phyloP scores from a whole-genome alignment of 1,139 yeast species.

The Taiozyma onychis region DNA sequence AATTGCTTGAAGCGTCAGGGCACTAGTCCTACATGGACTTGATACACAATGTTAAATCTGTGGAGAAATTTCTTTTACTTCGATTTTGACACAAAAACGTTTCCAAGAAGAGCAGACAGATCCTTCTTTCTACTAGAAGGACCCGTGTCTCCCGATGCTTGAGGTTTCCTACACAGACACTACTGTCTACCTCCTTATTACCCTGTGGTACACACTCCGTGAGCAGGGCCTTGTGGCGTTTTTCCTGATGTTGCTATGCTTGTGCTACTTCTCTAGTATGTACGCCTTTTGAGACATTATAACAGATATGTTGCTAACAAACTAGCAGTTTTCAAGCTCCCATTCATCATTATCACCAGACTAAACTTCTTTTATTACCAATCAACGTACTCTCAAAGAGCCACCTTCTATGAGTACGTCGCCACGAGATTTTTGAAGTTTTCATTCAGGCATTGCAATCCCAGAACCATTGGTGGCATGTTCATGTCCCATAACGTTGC shows the following conservation, averaged over 20 bases:
- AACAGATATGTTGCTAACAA: neutral
- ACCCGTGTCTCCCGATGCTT: neutral
- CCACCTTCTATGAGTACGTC: constrained; percentile 23
- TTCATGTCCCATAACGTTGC: constrained; percentile 19
- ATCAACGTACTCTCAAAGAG: constrained; percentile 20
- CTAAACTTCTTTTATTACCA: constrained; percentile 10
- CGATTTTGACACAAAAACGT: neutral
- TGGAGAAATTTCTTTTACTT: neutral
- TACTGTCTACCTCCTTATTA: neutral
- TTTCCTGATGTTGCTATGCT: neutral
- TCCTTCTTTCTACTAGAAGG: neutral
- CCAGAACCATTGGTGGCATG: constrained; percentile 12
- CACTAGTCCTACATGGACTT: too few relatives aligned
- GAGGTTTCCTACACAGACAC: neutral
- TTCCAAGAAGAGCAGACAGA: neutral
- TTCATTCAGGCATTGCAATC: constrained; percentile 15
- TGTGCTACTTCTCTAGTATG: neutral
- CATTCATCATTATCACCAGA: neutral
- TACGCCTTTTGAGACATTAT: neutral
- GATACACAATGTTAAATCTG: neutral
- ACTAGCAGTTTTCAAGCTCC: neutral
- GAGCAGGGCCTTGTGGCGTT: neutral
- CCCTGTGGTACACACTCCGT: neutral
- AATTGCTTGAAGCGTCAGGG: too few relatives aligned
- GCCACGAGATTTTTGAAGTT: constrained; percentile 20